These are phyloP conservation scores for Babesia divergens DNA, from an alignment of 169 alveolate species.

Conservation along the genomic window DNA sequence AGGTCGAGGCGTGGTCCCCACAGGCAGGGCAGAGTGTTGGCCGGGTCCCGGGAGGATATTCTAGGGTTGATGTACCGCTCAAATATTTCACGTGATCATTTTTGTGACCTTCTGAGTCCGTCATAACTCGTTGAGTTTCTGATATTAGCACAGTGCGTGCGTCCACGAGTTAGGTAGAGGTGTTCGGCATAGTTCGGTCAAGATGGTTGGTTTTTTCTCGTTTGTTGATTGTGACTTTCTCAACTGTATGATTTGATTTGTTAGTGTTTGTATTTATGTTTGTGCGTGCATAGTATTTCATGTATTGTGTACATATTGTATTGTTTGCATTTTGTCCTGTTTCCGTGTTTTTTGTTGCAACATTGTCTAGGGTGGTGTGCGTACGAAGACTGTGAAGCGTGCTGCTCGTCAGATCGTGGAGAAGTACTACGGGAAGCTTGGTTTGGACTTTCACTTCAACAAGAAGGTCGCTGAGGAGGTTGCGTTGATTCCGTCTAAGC, in stretches of 20 bases:
- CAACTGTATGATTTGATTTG: neutral
- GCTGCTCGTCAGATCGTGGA: conserved; percentile 99
- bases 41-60: too few relatives aligned
- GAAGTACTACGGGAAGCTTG: conserved; percentile 94
- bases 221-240: neutral
- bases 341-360: neutral
- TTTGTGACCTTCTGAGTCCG: too few relatives aligned
- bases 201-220: neutral
- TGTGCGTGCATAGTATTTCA: neutral
- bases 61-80: too few relatives aligned
- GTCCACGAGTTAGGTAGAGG: neutral
- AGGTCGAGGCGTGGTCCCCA: too few relatives aligned
- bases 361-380: conserved; percentile 95
- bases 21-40: too few relatives aligned
- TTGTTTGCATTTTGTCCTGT: neutral
- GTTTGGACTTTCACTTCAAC: conserved; percentile 97
- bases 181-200: neutral
- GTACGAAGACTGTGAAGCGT: conserved; percentile 99
- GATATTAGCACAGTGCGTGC: neutral
- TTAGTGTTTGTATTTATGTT: neutral
- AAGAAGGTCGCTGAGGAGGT: conserved; percentile 99
- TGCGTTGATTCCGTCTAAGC: conserved; percentile 97
- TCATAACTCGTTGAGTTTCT: too few relatives aligned
- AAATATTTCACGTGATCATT: too few relatives aligned
- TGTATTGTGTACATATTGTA: neutral